phyloP scores from a whole-genome alignment of 2,329 filamentous ascomycete species.

The Botryosphaeria dothidea region DNA sequence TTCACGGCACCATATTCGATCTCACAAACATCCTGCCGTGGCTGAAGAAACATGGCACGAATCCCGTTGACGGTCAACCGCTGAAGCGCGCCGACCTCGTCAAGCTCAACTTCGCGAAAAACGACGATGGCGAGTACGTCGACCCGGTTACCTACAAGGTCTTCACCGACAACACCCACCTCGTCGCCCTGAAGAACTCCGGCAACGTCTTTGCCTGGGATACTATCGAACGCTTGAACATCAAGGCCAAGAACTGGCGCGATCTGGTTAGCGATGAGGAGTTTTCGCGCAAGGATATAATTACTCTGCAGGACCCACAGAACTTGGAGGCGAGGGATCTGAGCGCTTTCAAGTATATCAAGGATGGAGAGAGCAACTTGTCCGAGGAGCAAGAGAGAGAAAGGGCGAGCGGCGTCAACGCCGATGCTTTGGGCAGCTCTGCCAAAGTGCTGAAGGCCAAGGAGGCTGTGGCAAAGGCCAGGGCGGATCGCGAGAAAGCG shows the following conservation, averaged over 20 bases:
- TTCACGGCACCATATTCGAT: conserved; percentile 87
- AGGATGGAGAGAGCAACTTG: conserved; percentile 70
- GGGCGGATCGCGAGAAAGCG: conserved; percentile 63
- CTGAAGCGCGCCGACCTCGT: conserved; percentile 82
- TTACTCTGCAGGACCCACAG: conserved; percentile 93
- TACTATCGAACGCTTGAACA: conserved; percentile 90
- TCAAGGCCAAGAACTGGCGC: conserved; percentile 94
- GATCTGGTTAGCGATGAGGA: conserved; percentile 86
- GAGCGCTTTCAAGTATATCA: conserved; percentile 83
- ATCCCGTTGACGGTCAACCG: conserved; percentile 80
- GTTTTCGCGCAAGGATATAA: conserved; percentile 88
- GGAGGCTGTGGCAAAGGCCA: conserved; percentile 87
- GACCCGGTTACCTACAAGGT: conserved; percentile 98
- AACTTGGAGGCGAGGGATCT: conserved; percentile 81
- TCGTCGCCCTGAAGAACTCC: conserved; percentile 81
- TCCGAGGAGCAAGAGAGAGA: conserved; percentile 72
- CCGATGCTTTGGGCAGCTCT: conserved; percentile 73
- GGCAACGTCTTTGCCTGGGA: conserved; percentile 98
- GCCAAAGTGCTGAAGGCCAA: conserved; percentile 88
- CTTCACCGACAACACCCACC: conserved; percentile 96
- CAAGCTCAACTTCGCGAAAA: conserved; percentile 87
- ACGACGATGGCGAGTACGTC: conserved; percentile 86
- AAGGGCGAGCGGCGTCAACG: conserved; percentile 71
- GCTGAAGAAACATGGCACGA: conserved; percentile 91
- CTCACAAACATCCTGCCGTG: conserved; percentile 91